Base-by-base conservation (phyloP, 305 asterid species). In the Caryopteris hybrid region DNA sequence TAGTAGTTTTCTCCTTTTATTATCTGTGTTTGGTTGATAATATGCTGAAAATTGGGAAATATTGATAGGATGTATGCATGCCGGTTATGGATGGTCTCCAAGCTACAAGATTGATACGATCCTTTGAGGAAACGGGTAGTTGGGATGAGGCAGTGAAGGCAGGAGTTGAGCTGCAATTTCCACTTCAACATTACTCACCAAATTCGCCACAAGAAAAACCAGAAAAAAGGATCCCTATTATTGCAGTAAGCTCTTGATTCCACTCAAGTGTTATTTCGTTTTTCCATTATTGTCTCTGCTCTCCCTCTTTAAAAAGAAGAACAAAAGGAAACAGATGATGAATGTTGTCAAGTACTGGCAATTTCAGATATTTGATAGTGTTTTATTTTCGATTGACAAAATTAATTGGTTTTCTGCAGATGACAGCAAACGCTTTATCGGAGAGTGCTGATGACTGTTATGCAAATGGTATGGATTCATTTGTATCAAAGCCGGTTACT, bases 401-500 rank as follows among this genome's bases (percentile, higher is more conserved):
- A 13, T 12, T 6, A 8, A 10, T 3, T n/a, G 36, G 36, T 57
- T 75, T 64, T 69, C 13, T 48, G 83, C 97, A 92, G 98, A 92
- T 90, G 96, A 92, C 98, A 46, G 98, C 98, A 36, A 92, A 92
- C 67, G 79, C 97, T 12, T 59, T 84, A 52, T 90, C 95, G 10
- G 98, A 92, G 78, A 92, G 97, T 72, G 96, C 90, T 20, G 96
- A 90, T 1, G 97, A 92, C 71, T 92, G 98, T 77, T 90, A 65
- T 64, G 89, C 95, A 3, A 92, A 85, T 56, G 98, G 98, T 60
- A 92, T 90, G 98, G 98, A 90, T 74, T 92, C 98, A n/a, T 92
- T 90, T 66, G 91, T 92, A 6, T 82, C 96, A 42, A 92, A 92
- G 77, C 97, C 97, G 7, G 81, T 90, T 13, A 90, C 92, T 16